Evolutionary conservation across 2,329 filamentous ascomycete species (phyloP).

Genomic region (Paraconiothyrium sp.): DNA sequence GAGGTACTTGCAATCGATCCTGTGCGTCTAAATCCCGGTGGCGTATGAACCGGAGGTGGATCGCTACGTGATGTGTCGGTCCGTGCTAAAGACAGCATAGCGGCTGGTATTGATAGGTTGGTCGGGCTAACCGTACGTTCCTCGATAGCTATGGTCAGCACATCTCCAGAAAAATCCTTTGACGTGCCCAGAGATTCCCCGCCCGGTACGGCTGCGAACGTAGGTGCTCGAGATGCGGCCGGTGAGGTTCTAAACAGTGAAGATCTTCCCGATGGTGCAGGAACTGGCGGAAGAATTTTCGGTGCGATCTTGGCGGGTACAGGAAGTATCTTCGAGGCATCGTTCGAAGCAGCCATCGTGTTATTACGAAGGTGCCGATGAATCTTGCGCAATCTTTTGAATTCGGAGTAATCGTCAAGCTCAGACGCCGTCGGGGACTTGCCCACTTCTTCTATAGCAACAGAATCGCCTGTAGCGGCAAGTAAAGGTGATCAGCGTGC

Average conservation of each 20-base stretch:
- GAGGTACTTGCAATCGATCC: slow-evolving; percentile 24
- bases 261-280: not conserved
- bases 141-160: not conserved
- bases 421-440: slow-evolving; percentile 55
- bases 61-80: slow-evolving; percentile 4
- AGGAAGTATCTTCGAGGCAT: not conserved
- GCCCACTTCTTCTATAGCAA: slow-evolving; percentile 50
- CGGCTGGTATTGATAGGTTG: not conserved
- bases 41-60: not conserved
- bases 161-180: not conserved
- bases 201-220: not conserved
- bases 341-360: not conserved
- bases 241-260: slow-evolving; percentile 7
- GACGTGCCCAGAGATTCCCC: not conserved
- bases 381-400: slow-evolving; percentile 52
- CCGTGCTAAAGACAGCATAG: not conserved
- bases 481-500: slow-evolving; percentile 33
- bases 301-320: slow-evolving; percentile 24
- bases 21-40: not conserved
- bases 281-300: slow-evolving; percentile 21
- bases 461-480: slow-evolving; percentile 43
- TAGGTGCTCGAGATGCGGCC: slow-evolving; percentile 13
- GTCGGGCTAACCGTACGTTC: slow-evolving; percentile 2
- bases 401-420: slow-evolving; percentile 59
- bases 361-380: slow-evolving; percentile 26